Base-by-base conservation (phyloP, 352 stramenopile genomes). In the Peronosclerospora sorghi region DNA sequence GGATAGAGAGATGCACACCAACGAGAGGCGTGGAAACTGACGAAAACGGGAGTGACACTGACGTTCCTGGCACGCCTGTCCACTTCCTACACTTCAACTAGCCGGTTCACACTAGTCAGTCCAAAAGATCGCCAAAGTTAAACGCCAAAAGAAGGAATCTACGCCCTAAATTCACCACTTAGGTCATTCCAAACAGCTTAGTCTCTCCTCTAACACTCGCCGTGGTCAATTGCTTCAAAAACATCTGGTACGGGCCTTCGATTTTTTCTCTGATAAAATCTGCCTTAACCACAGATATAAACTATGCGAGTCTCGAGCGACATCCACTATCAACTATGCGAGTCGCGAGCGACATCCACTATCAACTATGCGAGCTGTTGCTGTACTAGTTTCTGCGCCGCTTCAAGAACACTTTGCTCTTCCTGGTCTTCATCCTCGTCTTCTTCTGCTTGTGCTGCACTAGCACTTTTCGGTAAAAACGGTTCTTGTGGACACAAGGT, bases 391-490 rank as follows among this genome's bases (percentile, higher is more conserved):
- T 57, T 72, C 51, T 83, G 68, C 0, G 73, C 73, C 1, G 73
- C 73, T 37, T 66, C 59, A 15, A 86, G 56, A 32, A 86, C 70
- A 0, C 63, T 63, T 20, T 82, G 61, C 43, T 86, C 60, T 20
- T 83, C 70, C 17, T 72, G 65, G 26, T 77, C 73, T 34, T 78
- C 59, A n/a, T n/a, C n/a, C 36, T 82, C 71, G 14, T 85, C 48
- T 32, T 44, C 32, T 13, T 54, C 47, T 2, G 47, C 47, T 44
- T 54, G 47, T 14, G 48, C 38, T 7, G 47, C 47, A 35, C 47
- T 54, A 6, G 47, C 47, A 26, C 47, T 54, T 28, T 54, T 54
- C 8, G 47, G 47, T 15, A 54, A 30, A 43, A 54, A 54, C 48
- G 53, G 41, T 29, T 85, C 70, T 9, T 44, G 60, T 0, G 75